Base-by-base conservation (phyloP, 805 yeast species). In the Zygosaccharomyces rouxii region DNA sequence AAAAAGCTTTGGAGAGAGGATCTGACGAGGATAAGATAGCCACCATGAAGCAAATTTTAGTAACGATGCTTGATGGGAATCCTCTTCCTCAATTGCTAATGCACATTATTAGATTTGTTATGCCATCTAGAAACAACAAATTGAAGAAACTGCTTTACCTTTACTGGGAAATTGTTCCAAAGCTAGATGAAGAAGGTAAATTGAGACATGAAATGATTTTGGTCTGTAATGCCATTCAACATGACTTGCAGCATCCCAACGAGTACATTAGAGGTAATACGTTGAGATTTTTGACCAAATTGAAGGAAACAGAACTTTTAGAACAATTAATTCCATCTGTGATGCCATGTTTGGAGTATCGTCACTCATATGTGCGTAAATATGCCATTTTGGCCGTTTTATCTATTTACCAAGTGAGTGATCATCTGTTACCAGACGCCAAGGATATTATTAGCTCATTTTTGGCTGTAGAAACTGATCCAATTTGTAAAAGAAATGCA, bases 81-180 rank as follows among this genome's bases (percentile, higher is more conserved):
- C 82, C 95, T 50, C 75, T 92, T 82, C 95, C 97, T 14, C 94
- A 86, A 50, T 74, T 94, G 56, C 78, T 94, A 70, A 94, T 94
- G 99, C 96, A 90, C 66, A 87, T 94, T 58, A 92, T 94, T 62
- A 83, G 99, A 63, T 95, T 88, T 63, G 92, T 95, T 50, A 89
- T 94, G 97, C 99, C 99, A 13, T 87, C 96, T 14, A 86, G 77
- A 62, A 81, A 84, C 71, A 95, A 94, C 71, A 86, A 83, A 60
- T 80, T 95, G 70, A 94, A 94, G 76, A 94, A 90, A 70, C 76
- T 94, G 64, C 75, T 95, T 55, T 94, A 92, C 63, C 87, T 89
- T 62, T 94, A 94, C 74, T 94, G 98, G 98, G 99, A 94, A 70
- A 88, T 92, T 48, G 95, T 96, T 65, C 95, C 96, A 48, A 95